phyloP scores from a whole-genome alignment of 2,329 filamentous ascomycete species.

The Grosmannia huntii region DNA sequence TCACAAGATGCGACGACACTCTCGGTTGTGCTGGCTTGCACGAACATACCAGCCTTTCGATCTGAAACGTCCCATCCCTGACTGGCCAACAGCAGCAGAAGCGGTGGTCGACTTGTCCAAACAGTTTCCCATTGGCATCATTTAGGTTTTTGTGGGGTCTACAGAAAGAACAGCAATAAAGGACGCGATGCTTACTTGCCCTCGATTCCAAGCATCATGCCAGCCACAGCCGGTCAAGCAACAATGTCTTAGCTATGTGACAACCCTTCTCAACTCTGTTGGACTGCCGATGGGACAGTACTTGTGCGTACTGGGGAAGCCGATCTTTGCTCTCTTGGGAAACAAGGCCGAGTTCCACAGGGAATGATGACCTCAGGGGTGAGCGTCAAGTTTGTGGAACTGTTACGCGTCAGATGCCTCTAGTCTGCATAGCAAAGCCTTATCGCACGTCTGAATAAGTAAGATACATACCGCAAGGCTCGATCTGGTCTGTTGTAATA shows the following conservation, averaged over 20 bases:
- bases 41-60: background rate
- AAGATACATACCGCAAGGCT: too few species aligned
- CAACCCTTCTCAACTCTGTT: background rate
- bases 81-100: background rate
- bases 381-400: background rate
- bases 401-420: background rate
- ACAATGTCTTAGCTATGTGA: background rate
- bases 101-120: too few species aligned
- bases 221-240: too few species aligned
- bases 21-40: background rate
- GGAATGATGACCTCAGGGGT: background rate
- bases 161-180: background rate
- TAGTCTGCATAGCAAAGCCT: too few species aligned
- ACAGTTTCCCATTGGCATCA: too few species aligned
- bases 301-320: background rate
- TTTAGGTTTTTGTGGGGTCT: constrained; percentile 1
- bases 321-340: background rate
- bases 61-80: constrained; percentile 1
- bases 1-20: too few species aligned
- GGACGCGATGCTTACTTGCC: background rate
- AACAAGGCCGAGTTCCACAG: background rate
- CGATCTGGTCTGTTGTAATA: too few species aligned
- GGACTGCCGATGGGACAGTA: background rate
- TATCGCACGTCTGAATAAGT: too few species aligned
- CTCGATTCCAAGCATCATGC: too few species aligned